Evolutionary conservation across 2,329 filamentous ascomycete species (phyloP), one percentile per base, ranked within the genome.

Genomic region (Xylaria sp.): DNA sequence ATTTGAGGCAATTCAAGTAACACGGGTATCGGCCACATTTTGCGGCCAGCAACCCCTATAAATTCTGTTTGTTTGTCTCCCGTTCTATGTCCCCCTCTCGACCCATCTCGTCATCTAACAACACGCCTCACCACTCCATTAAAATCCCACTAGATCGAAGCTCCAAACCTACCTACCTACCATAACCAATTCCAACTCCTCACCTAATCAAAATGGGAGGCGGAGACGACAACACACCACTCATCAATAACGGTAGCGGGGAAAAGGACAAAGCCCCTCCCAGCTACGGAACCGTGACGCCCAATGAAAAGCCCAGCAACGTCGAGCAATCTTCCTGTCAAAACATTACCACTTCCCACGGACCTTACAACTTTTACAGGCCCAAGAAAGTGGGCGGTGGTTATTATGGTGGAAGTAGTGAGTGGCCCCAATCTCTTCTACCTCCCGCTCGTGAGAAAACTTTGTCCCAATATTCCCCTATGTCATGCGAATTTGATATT

Each of bases 351-450:
- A 27, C n/a, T 21, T 25, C 25, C 48, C 16, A 12, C 2, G 6
- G 2, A 4, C 1, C n/a, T 10, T 18, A 6, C 18, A 8, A 10
- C 1, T 5, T 2, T 5, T 35, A 25, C 5, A 47, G 3, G 10
- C 18, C 55, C 13, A 21, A 13, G 13, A 23, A 3, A 23, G 21
- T 44, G 8, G 59, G 54, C 18, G 65, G 60, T 6, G 65, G 47
- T 9, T 67, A 67, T 9, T 67, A 67, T 8, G 65, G 65, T 37
- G 65, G 65, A 23, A 63, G 59, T 37, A 50, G 55, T 58, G 44
- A 25, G 55, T 44, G 10, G 4, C 5, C 27, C 6, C 25, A 10
- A 13, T 5, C 37, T 32, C 18, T n/a, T 10, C 29, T 37, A 55
- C 40, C 25, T 8, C 12, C 12, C 0, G 6, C 10, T 29, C 10